Evolutionary conservation across 306 rosid genomes (phyloP), one percentile per base, ranked within the genome.

Genomic region (Biancaea sappan): DNA sequence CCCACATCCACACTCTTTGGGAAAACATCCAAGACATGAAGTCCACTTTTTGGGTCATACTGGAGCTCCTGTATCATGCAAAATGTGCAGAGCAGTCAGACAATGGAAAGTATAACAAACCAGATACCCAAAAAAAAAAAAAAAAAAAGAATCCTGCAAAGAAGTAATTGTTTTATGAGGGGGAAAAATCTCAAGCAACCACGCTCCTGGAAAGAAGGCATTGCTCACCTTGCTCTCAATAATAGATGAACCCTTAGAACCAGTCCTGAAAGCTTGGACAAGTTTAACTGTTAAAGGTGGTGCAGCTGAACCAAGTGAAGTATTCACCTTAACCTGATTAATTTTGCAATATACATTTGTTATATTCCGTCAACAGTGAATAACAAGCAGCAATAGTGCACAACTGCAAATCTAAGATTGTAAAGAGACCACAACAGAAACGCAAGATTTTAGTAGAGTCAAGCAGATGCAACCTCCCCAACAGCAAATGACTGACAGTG

Each of bases 291-390:
- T 85, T 77, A 92, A 78, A 72, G 88, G 88, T 52, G 99, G 98
- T 43, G 94, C 92, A 87, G 81, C 82, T 80, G 98, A 92, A 70
- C 99, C 98, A 81, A 95, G 92, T 66, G 86, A 97, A 4, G 97
- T 92, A 83, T 64, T 88, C 44, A 95, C 97, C 89, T 82, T 88
- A 60, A 92, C 98, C 99, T 95, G 87, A 75, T 84, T 59, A 57
- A 74, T 81, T 64, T 81, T 52, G 37, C 41, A 69, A 69, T 32
- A 60, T 60, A 57, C 28, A 77, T 54, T 38, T 56, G 69, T 66
- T 72, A 72, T 53, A 60, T 54, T 66, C 47, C 40, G 34, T 66
- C 44, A 76, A 67, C 18, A 28, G 31, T 21, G 15, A 75, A 75
- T 38, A 16, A 44, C 48, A 76, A 52, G 43, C 25, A 77, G 26